phyloP scores from a whole-genome alignment of 768 basidiomycete genomes.

The Agrocybe pediades region DNA sequence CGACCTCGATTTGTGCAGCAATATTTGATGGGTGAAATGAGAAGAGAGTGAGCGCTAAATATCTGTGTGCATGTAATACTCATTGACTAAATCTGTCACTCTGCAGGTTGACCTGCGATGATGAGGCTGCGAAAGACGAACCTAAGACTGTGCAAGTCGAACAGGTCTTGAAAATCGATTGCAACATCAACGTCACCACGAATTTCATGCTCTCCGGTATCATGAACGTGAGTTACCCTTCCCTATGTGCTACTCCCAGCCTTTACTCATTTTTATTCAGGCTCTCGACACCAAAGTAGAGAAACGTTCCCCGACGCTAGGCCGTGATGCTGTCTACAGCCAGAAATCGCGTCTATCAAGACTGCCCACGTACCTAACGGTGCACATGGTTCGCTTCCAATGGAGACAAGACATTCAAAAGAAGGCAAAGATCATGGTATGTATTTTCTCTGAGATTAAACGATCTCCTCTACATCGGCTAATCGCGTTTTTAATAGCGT shows the following conservation, averaged over 20 bases:
- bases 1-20: constrained; percentile 73
- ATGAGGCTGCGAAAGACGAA: constrained; percentile 70
- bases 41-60: constrained; percentile 52
- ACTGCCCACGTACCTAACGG: constrained; percentile 80
- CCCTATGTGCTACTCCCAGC: neutral
- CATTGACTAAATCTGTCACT: neutral
- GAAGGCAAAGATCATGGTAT: constrained; percentile 97
- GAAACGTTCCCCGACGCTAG: constrained; percentile 80
- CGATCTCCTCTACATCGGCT: too few species aligned
- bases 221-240: constrained; percentile 53
- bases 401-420: constrained; percentile 90
- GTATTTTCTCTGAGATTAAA: too few species aligned
- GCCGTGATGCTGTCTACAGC: constrained; percentile 79
- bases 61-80: neutral
- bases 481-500: constrained; percentile 43
- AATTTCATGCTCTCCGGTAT: constrained; percentile 91
- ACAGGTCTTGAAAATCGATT: constrained; percentile 85
- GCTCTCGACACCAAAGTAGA: constrained; percentile 85
- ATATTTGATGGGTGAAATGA: constrained; percentile 78
- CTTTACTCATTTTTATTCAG: constrained; percentile 39
- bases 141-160: constrained; percentile 62
- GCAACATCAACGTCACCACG: constrained; percentile 85
- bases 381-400: constrained; percentile 96
- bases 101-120: constrained; percentile 74
- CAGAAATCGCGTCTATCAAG: constrained; percentile 81